Evolutionary conservation across 495 filamentous ascomycete genomes (phyloP), one percentile per base, ranked within the genome.

Genomic region (Tuber umbilicatum): DNA sequence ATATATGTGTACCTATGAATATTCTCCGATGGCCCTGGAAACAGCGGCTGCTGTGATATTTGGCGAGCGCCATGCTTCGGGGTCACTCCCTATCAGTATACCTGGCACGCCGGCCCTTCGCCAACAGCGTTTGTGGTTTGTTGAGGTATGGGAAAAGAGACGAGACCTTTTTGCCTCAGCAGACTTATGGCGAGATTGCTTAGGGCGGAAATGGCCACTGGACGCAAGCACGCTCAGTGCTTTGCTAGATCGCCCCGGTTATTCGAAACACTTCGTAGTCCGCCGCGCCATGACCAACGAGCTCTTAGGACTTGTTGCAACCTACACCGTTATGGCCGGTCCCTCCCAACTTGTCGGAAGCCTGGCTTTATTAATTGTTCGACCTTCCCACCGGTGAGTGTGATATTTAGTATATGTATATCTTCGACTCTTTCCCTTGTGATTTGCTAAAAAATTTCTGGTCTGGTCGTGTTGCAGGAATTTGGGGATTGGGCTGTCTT

Each of bases 211-310:
- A 74, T 83, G 85, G 86, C 70, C 83, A 87, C 69, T 90, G 86
- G 89, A 85, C 84, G 72, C 84, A 86, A 76, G 84, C 70, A 84
- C 84, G 31, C 83, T 90, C 42, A 85, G 85, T 70, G 84, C 84
- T 67, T 81, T 90, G 38, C 85, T 90, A n/a, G 85, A 85, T 71
- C 86, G 88, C 40, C 87, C 87, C 75, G 89, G 89, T 10, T 89
- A 87, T 78, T 87, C 87, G 47, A 89, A 87, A 85, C 87, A 90
- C 78, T 90, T 89, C 75, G 84, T 90, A 71, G 88, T 90, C 68
- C 86, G 86, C 43, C 86, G 88, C 37, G 85, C 86, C 6, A 84
- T 81, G 69, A 86, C 82, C 21, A 81, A 83, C 37, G 85, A 86
- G 68, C 73, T 90, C 19, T 83, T 90, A 41, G 89, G 89, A 2